phyloP scores from a whole-genome alignment of 257 asterid species.

The Orobanche coerulescens region DNA sequence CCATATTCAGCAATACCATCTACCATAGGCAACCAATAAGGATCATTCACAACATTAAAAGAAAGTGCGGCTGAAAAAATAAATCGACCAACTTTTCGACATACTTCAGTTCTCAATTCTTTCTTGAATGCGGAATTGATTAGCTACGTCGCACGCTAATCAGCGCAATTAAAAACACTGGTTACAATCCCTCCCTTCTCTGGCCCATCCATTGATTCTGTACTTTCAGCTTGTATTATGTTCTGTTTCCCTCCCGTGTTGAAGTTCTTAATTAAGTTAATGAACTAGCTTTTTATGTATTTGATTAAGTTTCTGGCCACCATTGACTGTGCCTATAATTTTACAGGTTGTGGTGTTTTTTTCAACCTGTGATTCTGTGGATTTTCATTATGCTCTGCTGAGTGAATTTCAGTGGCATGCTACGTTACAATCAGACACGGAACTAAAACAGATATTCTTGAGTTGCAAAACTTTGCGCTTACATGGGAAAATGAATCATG shows the following conservation, averaged over 20 bases:
- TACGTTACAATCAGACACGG: conserved; percentile 39
- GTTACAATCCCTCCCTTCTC: not conserved
- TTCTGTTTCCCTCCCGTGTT: not conserved
- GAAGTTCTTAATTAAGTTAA: not conserved
- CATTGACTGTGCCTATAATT: conserved; percentile 12
- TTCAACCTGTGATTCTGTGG: conserved; percentile 94
- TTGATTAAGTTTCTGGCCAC: conserved; percentile 7
- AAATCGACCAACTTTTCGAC: too few species aligned
- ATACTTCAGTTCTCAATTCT: too few species aligned
- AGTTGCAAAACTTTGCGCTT: conserved; percentile 65
- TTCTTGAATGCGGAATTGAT: too few species aligned
- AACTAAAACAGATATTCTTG: conserved; percentile 44
- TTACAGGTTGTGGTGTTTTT: conserved; percentile 84
- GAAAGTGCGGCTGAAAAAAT: too few species aligned
- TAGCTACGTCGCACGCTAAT: too few species aligned
- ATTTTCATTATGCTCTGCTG: conserved; percentile 71
- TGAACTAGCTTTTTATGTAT: conserved; percentile 4
- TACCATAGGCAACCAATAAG: too few species aligned
- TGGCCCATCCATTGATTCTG: not conserved
- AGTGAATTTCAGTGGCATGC: conserved; percentile 54
- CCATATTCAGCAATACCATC: too few species aligned
- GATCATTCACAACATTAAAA: too few species aligned
- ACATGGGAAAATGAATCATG: conserved; percentile 87
- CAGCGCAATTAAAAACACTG: too few species aligned
- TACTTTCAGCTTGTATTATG: not conserved